Base-by-base conservation (phyloP, 2,329 filamentous ascomycete genomes). In the Colletotrichum tamarilloi region DNA sequence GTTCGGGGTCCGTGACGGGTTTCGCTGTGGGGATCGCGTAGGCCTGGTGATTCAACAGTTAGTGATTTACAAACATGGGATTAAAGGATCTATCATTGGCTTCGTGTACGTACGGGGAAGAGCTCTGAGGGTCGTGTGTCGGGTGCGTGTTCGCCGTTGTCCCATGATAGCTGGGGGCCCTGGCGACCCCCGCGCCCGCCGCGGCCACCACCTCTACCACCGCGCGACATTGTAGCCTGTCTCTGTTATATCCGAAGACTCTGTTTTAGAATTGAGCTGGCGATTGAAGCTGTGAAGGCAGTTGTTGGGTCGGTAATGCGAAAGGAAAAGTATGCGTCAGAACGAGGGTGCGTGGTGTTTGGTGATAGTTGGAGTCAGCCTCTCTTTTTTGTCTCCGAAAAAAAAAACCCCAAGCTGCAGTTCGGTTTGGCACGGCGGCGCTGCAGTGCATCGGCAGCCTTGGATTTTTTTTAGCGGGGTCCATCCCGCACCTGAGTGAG, bases 71-170 rank as follows among this genome's bases (percentile, higher is more conserved):
- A n/a, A n/a, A 1, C 0, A 2, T 9, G 8, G 72, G n/a, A n/a
- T n/a, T n/a, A n/a, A n/a, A n/a, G n/a, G n/a, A n/a, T n/a, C n/a
- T n/a, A n/a, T n/a, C n/a, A n/a, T n/a, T n/a, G n/a, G n/a, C n/a
- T n/a, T n/a, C n/a, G n/a, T n/a, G 62, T 16, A 65, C 86, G 73
- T 80, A 90, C 88, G 0, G 89, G 89, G 73, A 91, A 91, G 11
- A 89, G 86, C 76, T 91, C 89, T n/a, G 87, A 88, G 7, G 89
- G 89, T 38, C 87, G 84, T 64, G 86, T 86, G 78, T 90, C 88
- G 9, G 88, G 86, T 75, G 91, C 89, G 75, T 89, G 70, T 60
- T 73, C 70, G 70, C 70, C 87, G 53, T 85, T 84, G 57, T 86
- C 85, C 86, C 88, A 90, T 0, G 88, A 86, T 67, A 89, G 83